phyloP scores from a whole-genome alignment of 2,329 filamentous ascomycete genomes.

The Ophiostoma sp. region DNA sequence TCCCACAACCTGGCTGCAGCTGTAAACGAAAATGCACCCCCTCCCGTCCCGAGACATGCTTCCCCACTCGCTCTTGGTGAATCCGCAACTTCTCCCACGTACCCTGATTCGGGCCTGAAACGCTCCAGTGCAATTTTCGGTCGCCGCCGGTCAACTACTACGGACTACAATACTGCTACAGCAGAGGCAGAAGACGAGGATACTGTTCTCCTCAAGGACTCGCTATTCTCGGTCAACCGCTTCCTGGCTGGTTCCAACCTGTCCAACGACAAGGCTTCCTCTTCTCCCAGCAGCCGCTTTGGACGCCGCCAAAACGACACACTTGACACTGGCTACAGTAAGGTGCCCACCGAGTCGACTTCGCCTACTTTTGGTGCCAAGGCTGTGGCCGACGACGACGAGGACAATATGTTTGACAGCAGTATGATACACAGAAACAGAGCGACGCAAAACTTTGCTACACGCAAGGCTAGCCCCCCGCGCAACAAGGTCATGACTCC shows the following conservation, averaged over 20 bases:
- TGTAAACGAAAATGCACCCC: constrained; percentile 36
- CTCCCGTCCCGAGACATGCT: constrained; percentile 41
- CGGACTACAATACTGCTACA: constrained; percentile 25
- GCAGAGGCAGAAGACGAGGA: constrained; percentile 48
- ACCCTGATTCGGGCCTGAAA: constrained; percentile 33
- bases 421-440: constrained; percentile 39
- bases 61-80: constrained; percentile 31
- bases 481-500: constrained; percentile 83
- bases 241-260: constrained; percentile 36
- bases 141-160: constrained; percentile 30
- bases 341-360: constrained; percentile 34
- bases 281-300: constrained; percentile 31
- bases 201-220: constrained; percentile 48
- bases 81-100: constrained; percentile 28
- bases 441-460: constrained; percentile 36
- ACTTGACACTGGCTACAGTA: constrained; percentile 29
- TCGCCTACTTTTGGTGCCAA: constrained; percentile 34
- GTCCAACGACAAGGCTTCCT: constrained; percentile 5
- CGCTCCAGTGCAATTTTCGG: constrained; percentile 33
- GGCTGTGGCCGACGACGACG: constrained; percentile 48
- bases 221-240: constrained; percentile 44
- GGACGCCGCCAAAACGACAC: constrained; percentile 41
- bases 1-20: constrained; percentile 35
- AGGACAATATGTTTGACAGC: constrained; percentile 50
- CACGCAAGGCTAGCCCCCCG: constrained; percentile 35